A percentile compares a stretch with the other conserved stretches of the same genome.
These are phyloP conservation scores for Lecanicillium sp. DNA, from an alignment of 2,329 filamentous ascomycete genomes.

Conservation along the genomic window DNA sequence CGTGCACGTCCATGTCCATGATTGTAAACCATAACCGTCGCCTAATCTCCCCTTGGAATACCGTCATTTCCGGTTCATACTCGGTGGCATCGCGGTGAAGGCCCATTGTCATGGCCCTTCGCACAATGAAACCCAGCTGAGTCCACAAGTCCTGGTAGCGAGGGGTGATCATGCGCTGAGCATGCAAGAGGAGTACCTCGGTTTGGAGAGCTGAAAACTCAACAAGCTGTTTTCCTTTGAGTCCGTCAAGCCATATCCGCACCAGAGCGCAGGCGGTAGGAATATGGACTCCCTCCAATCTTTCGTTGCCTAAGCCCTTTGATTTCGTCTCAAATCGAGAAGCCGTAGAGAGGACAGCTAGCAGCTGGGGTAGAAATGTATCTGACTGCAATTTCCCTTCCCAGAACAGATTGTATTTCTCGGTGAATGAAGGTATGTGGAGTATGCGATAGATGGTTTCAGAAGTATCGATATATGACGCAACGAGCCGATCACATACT, in stretches of 20 bases:
- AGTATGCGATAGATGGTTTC: conserved; percentile 47
- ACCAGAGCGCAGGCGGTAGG: conserved; percentile 49
- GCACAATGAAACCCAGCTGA: conserved; percentile 46
- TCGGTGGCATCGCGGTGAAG: conserved; percentile 50
- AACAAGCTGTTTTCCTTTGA: conserved; percentile 44
- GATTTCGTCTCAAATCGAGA: conserved; percentile 45
- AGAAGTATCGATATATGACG: conserved; percentile 40
- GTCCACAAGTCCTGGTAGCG: conserved; percentile 45
- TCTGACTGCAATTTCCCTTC: conserved; percentile 36
- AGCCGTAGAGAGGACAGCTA: conserved; percentile 45
- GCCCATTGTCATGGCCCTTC: conserved; percentile 53
- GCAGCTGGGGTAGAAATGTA: conserved; percentile 45
- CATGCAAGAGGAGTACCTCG: conserved; percentile 45
- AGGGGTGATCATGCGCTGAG: conserved; percentile 43
- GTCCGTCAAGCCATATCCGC: conserved; percentile 43
- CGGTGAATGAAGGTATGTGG: conserved; percentile 43
- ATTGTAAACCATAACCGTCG: conserved; percentile 50
- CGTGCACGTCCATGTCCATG: conserved; percentile 48
- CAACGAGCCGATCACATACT: conserved; percentile 43
- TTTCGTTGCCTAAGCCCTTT: conserved; percentile 41
- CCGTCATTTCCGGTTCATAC: conserved; percentile 38
- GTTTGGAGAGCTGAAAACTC: conserved; percentile 47
- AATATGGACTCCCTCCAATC: conserved; percentile 47
- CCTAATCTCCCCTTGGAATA: conserved; percentile 45
- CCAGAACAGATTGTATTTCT: conserved; percentile 46